These are phyloP conservation scores for Calonectria pauciramosa DNA, from an alignment of 2,329 filamentous ascomycete genomes.

Conservation along the genomic window DNA sequence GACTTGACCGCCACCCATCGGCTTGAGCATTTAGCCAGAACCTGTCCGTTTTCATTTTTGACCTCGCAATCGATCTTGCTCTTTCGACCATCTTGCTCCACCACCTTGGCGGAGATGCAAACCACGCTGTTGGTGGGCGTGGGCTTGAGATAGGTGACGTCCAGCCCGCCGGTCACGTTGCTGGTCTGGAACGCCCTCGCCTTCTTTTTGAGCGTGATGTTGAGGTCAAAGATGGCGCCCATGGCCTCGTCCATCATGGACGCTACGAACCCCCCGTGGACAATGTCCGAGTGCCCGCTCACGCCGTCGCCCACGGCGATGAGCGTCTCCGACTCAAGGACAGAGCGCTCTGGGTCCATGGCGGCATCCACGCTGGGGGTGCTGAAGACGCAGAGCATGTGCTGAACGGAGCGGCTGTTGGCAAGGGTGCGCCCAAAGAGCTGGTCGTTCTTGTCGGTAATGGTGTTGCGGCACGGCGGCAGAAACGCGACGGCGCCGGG, in stretches of 20 bases:
- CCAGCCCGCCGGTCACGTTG: conserved; percentile 52
- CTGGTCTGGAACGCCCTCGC: conserved; percentile 44
- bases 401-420: conserved; percentile 42
- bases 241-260: conserved; percentile 55
- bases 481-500: conserved; percentile 49
- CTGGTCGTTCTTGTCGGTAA: conserved; percentile 47
- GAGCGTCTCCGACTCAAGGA: conserved; percentile 49
- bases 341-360: conserved; percentile 40
- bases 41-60: conserved; percentile 45
- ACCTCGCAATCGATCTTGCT: conserved; percentile 48
- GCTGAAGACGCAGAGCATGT: conserved; percentile 53
- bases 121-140: conserved; percentile 48
- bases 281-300: conserved; percentile 49
- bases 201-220: conserved; percentile 49
- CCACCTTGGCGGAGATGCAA: conserved; percentile 49
- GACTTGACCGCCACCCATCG: conserved; percentile 51
- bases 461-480: conserved; percentile 50
- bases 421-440: conserved; percentile 52
- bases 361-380: conserved; percentile 42
- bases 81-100: conserved; percentile 52
- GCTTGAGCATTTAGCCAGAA: conserved; percentile 49
- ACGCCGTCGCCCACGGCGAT: conserved; percentile 52
- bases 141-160: conserved; percentile 52
- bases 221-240: conserved; percentile 53
- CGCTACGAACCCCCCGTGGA: conserved; percentile 54